Evolutionary conservation across 192 early-diverging fungal species (phyloP).

Genomic region (Coemansia erecta): DNA sequence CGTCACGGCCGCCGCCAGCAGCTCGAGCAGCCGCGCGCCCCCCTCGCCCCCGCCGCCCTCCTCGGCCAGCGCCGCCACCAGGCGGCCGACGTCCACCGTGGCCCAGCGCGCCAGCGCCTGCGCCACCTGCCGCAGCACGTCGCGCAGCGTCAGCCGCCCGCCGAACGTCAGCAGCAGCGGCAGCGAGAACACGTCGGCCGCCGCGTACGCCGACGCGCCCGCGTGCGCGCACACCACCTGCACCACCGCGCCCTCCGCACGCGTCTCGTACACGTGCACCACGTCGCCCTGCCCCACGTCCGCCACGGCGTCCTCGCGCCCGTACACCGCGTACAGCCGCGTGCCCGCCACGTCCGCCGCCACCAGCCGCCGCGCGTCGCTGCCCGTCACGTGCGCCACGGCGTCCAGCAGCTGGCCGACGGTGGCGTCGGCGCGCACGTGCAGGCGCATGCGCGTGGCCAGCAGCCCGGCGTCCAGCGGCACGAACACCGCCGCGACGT

Average conservation of each 20-base stretch:
- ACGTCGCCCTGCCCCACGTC: slow-evolving; percentile 26
- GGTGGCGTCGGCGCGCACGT: slow-evolving; percentile 63
- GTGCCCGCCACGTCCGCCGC: slow-evolving; percentile 25
- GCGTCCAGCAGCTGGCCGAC: slow-evolving; percentile 59
- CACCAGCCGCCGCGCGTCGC: slow-evolving; percentile 16
- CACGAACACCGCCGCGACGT: slow-evolving; percentile 54
- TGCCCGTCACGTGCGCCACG: slow-evolving; percentile 53
- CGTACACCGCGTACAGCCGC: slow-evolving; percentile 35
- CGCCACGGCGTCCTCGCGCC: slow-evolving; percentile 21
- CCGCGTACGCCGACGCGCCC: slow-evolving; percentile 15
- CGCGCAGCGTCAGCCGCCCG: slow-evolving; percentile 22
- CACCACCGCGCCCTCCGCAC: slow-evolving; percentile 12
- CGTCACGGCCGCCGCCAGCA: slow-evolving; percentile 25
- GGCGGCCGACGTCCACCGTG: slow-evolving; percentile 26
- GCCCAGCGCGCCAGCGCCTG: slow-evolving; percentile 34
- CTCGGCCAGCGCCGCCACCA: slow-evolving; percentile 19
- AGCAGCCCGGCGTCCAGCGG: slow-evolving; percentile 29
- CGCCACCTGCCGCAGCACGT: slow-evolving; percentile 32
- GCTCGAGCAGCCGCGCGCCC: slow-evolving; percentile 36
- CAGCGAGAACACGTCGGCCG: slow-evolving; percentile 30
- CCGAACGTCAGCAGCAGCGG: slow-evolving; percentile 38
- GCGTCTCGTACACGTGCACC: slow-evolving; percentile 39
- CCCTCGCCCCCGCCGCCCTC: slow-evolving; percentile 5
- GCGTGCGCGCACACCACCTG: slow-evolving; percentile 30
- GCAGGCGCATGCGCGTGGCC: slow-evolving; percentile 54